These are phyloP conservation scores for Mycena floridula DNA, from an alignment of 768 basidiomycete genomes.

Conservation along the genomic window DNA sequence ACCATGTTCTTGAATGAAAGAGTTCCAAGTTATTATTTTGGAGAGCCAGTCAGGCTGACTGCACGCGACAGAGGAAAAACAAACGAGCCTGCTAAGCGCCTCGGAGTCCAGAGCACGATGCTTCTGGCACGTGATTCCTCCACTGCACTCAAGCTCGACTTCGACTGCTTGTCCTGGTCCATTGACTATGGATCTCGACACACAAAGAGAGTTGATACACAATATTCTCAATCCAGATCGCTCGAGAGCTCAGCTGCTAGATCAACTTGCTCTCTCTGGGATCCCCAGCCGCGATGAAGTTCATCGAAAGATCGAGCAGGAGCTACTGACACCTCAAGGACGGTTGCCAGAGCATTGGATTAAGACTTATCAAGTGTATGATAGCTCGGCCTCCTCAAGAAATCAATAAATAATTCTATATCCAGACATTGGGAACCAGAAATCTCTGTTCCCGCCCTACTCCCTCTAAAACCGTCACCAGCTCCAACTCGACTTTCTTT, in stretches of 20 bases:
- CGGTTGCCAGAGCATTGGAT: slow-evolving; percentile 69
- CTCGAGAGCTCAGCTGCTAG: slow-evolving; percentile 40
- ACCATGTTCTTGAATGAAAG: background rate
- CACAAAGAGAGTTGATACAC: slow-evolving; percentile 32
- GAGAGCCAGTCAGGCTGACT: too few species aligned
- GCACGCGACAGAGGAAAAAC: too few species aligned
- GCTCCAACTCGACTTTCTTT: slow-evolving; percentile 72
- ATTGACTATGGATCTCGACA: slow-evolving; percentile 26
- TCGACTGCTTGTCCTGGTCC: too few species aligned
- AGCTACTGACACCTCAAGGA: slow-evolving; percentile 64
- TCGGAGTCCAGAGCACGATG: too few species aligned
- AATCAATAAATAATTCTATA: background rate
- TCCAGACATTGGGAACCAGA: slow-evolving; percentile 68
- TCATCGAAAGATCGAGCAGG: slow-evolving; percentile 65
- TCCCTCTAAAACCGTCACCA: slow-evolving; percentile 61
- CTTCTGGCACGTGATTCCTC: too few species aligned
- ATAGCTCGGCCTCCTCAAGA: background rate
- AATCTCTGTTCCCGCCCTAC: slow-evolving; percentile 54
- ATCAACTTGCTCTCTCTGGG: slow-evolving; percentile 49
- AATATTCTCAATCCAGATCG: slow-evolving; percentile 40
- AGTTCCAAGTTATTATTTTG: background rate
- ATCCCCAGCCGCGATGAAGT: slow-evolving; percentile 56
- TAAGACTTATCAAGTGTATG: slow-evolving; percentile 80
- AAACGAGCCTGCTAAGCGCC: too few species aligned
- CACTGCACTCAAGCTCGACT: too few species aligned